Evolutionary conservation across 2,329 filamentous ascomycete species (phyloP).

Genomic region (Alternaria tenuissima): DNA sequence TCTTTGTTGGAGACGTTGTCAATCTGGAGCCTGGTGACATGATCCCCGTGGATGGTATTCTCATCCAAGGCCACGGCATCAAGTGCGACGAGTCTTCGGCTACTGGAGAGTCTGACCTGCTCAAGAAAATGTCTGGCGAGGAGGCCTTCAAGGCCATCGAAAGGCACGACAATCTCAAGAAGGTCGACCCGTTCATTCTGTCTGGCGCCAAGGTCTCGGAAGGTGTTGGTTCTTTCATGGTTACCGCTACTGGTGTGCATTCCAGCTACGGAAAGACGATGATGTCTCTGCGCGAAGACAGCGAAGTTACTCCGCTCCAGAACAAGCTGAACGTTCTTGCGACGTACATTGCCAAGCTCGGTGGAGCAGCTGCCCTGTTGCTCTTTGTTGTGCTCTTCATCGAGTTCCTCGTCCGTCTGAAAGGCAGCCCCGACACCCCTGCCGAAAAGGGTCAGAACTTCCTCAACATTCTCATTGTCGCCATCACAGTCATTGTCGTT

Average conservation of each 20-base stretch:
- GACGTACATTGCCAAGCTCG: slow-evolving; percentile 80
- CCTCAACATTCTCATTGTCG: slow-evolving; percentile 69
- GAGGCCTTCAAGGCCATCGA: slow-evolving; percentile 73
- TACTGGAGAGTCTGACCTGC: slow-evolving; percentile 76
- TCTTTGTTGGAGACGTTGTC: slow-evolving; percentile 76
- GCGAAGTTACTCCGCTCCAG: slow-evolving; percentile 80
- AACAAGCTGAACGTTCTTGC: slow-evolving; percentile 79
- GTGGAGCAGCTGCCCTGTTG: slow-evolving; percentile 77
- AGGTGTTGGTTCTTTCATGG: slow-evolving; percentile 77
- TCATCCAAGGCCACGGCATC: slow-evolving; percentile 71
- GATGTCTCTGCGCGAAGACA: slow-evolving; percentile 79
- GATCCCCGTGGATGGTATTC: slow-evolving; percentile 74
- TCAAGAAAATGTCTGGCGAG: slow-evolving; percentile 71
- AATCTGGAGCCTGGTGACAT: slow-evolving; percentile 74
- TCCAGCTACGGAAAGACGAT: slow-evolving; percentile 80
- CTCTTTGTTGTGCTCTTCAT: slow-evolving; percentile 88
- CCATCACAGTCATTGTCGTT: slow-evolving; percentile 73
- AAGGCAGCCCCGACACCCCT: slow-evolving; percentile 61
- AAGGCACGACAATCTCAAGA: slow-evolving; percentile 67
- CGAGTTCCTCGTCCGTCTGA: slow-evolving; percentile 78
- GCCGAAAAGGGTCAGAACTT: slow-evolving; percentile 79
- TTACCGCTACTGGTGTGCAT: slow-evolving; percentile 76
- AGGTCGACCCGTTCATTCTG: slow-evolving; percentile 84
- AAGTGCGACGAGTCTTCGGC: slow-evolving; percentile 78
- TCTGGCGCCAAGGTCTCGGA: slow-evolving; percentile 83